These are phyloP conservation scores for Leccinum ochraceum DNA, from an alignment of 768 basidiomycete species.

Conservation along the genomic window DNA sequence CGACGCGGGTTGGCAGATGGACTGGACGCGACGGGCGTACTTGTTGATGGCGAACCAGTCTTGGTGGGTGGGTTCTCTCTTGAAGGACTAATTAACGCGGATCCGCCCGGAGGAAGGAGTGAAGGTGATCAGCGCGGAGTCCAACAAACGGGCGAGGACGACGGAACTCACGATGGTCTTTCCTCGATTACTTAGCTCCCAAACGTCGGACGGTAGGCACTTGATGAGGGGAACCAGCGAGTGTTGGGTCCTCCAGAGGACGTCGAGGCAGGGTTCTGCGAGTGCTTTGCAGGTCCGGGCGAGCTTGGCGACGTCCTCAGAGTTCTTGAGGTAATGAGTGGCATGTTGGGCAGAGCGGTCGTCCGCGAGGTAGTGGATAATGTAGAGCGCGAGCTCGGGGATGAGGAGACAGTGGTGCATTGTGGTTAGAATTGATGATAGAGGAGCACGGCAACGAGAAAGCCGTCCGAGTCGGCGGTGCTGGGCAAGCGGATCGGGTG, in stretches of 20 bases:
- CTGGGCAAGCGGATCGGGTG: not conserved
- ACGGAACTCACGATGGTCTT: conserved; percentile 26
- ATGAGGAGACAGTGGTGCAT: conserved; percentile 34
- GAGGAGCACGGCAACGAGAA: not conserved
- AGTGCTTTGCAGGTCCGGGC: conserved; percentile 32
- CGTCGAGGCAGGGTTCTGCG: conserved; percentile 31
- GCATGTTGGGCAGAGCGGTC: conserved; percentile 19
- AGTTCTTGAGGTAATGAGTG: conserved; percentile 21
- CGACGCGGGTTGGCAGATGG: conserved; percentile 26
- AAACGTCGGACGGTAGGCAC: conserved; percentile 29
- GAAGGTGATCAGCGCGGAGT: not conserved
- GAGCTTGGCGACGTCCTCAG: conserved; percentile 27
- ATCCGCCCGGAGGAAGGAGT: not conserved
- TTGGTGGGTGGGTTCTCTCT: conserved; percentile 15
- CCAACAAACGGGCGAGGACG: not conserved
- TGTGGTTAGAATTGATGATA: not conserved
- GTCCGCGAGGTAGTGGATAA: conserved; percentile 26
- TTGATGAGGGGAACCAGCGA: conserved; percentile 31
- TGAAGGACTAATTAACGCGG: conserved; percentile 19
- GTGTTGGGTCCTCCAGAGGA: conserved; percentile 33
- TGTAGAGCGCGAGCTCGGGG: conserved; percentile 27
- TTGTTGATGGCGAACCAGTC: conserved; percentile 28
- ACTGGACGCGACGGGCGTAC: conserved; percentile 28
- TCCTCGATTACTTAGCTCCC: conserved; percentile 21
- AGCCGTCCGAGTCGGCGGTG: not conserved